Evolutionary conservation across 306 rosid species (phyloP).

Genomic region (Castanea crenata): DNA sequence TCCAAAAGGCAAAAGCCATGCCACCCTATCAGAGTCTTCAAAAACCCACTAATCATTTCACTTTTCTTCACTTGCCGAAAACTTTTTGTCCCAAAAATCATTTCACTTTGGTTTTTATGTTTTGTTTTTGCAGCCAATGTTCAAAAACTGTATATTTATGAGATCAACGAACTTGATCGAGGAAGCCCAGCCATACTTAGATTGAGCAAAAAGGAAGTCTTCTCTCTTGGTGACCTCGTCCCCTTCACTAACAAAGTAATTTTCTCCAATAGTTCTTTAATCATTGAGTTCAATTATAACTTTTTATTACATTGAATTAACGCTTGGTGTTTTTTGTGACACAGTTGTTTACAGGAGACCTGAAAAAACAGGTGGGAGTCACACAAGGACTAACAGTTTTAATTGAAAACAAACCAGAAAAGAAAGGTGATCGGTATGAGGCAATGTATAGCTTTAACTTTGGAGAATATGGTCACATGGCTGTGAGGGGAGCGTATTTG

Average conservation of each 20-base stretch:
- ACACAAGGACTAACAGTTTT: slow-evolving; percentile 55
- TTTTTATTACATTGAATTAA: no score
- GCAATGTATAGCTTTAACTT: slow-evolving; percentile 64
- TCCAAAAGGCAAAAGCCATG: no score
- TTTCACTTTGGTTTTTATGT: not conserved
- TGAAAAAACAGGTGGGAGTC: slow-evolving; percentile 54
- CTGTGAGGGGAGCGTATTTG: slow-evolving; percentile 59
- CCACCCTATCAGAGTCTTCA: slow-evolving; percentile 20
- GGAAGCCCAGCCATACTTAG: slow-evolving; percentile 65
- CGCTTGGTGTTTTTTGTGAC: not conserved
- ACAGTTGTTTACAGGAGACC: slow-evolving; percentile 53
- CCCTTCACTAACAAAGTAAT: slow-evolving; percentile 70
- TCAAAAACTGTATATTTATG: slow-evolving; percentile 58
- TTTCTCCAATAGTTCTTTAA: not conserved
- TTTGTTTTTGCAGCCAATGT: slow-evolving; percentile 44
- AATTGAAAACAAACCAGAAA: slow-evolving; percentile 56
- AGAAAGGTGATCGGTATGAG: slow-evolving; percentile 57
- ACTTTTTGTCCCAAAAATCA: not conserved
- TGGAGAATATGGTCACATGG: slow-evolving; percentile 65
- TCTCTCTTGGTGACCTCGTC: slow-evolving; percentile 69
- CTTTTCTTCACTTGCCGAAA: not conserved
- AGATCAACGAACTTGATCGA: slow-evolving; percentile 68
- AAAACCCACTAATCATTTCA: not conserved
- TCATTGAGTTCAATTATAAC: no score
- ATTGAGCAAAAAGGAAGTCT: slow-evolving; percentile 54